Base-by-base conservation (phyloP, 371 early-diverging fungal genomes). In the Sporodiniella umbellata region DNA sequence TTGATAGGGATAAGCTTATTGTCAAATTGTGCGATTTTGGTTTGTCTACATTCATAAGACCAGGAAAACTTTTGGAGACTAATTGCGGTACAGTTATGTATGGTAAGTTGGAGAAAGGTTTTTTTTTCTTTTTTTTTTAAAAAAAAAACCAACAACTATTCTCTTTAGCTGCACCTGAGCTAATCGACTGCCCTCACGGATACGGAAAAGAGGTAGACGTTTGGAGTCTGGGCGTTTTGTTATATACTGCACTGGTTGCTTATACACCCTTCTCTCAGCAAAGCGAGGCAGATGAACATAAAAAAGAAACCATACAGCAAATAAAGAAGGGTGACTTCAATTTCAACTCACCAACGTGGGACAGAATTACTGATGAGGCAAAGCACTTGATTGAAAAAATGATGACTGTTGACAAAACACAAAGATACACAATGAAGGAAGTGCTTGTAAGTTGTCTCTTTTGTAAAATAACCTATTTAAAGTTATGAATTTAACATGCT, bases 191-290 rank as follows among this genome's bases (percentile, higher is more conserved):
- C 14, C 87, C 86, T 46, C 87, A 90, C 67, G 95, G 93, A 25
- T 96, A 99, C 64, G 92, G 93, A 11, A 86, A 87, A 62, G 89
- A 92, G 10, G 97, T 95, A 3, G 99, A 99, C 70, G 92, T 95
- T 90, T 99, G 96, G 94, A 93, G 98, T 5, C 73, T 99, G 19
- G 99, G 99, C 12, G 86, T 99, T 24, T 73, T 99, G 37, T 83
- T 99, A 14, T 99, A 89, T 62, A 96, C 97, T 70, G 87, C 92
- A 73, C 63, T 88, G 47, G 84, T 82, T 12, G 95, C 94, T 15
- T 90, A 89, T 65, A 94, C 95, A 23, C 96, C 96, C 42, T 96
- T 94, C 76, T 89, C n/a, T 4, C 52, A 52, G 35, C 15, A 25
- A 1, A 42, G 25, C 5, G 33, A 25, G 17, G 22, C 24, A 0